These are phyloP conservation scores for Xylaria nigripes DNA, from an alignment of 495 filamentous ascomycete species.

Conservation along the genomic window DNA sequence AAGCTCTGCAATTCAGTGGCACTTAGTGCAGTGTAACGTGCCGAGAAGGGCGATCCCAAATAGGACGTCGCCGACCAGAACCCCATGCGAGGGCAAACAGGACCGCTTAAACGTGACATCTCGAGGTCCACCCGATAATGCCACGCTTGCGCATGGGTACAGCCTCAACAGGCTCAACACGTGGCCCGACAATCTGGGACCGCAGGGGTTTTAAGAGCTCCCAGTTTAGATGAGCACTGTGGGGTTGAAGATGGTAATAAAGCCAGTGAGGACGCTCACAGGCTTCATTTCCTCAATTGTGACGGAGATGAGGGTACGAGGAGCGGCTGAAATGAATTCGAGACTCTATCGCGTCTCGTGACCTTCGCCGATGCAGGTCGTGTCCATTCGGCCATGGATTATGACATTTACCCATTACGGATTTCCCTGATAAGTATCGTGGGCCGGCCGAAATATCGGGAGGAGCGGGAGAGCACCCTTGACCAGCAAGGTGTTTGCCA, in stretches of 20 bases:
- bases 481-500: neutral
- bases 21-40: neutral
- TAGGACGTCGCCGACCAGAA: neutral
- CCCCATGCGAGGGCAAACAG: neutral
- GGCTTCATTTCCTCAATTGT: neutral
- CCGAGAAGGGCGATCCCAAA: neutral
- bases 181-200: constrained; percentile 14
- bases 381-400: neutral
- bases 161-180: too few relatives aligned
- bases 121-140: neutral
- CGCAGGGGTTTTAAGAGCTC: constrained; percentile 3
- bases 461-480: neutral
- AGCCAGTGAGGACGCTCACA: neutral
- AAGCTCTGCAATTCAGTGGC: neutral
- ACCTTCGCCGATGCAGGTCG: neutral
- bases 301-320: neutral
- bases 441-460: neutral
- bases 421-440: neutral
- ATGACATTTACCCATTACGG: too few relatives aligned
- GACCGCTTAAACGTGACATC: neutral
- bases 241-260: neutral
- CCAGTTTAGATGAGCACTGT: neutral
- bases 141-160: too few relatives aligned
- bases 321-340: neutral
- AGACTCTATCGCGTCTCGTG: neutral